A percentile compares a stretch with the other conserved stretches of the same genome.
These are phyloP conservation scores for Xylaria venustula DNA, from an alignment of 495 filamentous ascomycete genomes.

Conservation along the genomic window DNA sequence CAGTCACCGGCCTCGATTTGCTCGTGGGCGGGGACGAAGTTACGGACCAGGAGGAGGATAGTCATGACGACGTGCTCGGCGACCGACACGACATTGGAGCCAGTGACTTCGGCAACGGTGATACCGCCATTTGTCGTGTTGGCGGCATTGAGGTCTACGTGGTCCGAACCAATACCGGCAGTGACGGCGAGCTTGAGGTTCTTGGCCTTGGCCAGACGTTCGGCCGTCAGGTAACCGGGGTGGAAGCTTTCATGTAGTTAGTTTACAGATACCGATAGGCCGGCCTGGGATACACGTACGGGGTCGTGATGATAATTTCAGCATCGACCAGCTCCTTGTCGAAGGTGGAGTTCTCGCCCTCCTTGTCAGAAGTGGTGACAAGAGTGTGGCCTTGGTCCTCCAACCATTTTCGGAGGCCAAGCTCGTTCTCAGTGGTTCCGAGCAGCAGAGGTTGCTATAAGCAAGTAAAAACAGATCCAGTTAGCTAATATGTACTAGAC, in stretches of 20 bases:
- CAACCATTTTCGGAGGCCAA: conserved; percentile 93
- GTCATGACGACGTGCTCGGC: conserved; percentile 98
- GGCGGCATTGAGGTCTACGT: conserved; percentile 93
- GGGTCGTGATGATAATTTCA: conserved; percentile 98
- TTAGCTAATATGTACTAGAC: conserved; percentile 16
- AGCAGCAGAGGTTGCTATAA: conserved; percentile 76
- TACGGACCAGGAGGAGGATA: conserved; percentile 92
- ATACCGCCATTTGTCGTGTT: conserved; percentile 98
- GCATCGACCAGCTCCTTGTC: conserved; percentile 95
- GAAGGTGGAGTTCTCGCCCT: conserved; percentile 87
- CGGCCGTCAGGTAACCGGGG: conserved; percentile 94
- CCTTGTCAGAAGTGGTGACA: conserved; percentile 96
- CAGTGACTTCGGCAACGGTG: conserved; percentile 96
- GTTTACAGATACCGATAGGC: not conserved
- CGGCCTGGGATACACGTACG: conserved; percentile 56
- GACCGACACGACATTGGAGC: conserved; percentile 87
- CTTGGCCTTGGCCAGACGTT: conserved; percentile 96
- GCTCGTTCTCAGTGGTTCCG: conserved; percentile 96
- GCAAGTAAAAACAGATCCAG: conserved; percentile 18
- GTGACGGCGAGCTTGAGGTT: conserved; percentile 97
- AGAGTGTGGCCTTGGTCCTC: conserved; percentile 94
- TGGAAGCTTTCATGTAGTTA: conserved; percentile 71
- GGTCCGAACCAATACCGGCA: conserved; percentile 96
- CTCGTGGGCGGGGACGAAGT: conserved; percentile 98
- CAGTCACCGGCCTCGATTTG: conserved; percentile 84